phyloP scores from a whole-genome alignment of 225 moss, liverwort and hornwort genomes.

The Ulota crispa region DNA sequence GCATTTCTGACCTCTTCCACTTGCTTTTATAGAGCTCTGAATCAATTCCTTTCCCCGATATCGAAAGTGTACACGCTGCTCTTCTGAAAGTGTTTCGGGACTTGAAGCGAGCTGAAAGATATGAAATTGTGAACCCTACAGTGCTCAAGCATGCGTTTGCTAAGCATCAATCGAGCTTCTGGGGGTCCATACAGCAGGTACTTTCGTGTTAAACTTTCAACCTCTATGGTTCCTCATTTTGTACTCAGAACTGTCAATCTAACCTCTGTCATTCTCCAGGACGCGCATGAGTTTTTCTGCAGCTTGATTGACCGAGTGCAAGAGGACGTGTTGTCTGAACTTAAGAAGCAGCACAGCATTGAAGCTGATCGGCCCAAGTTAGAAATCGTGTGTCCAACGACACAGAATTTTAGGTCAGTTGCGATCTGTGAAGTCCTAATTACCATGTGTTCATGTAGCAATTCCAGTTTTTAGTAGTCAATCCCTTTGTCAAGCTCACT shows the following conservation, averaged over 20 bases:
- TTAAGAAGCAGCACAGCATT: slow-evolving; percentile 28
- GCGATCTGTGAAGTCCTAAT: not conserved
- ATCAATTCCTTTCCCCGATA: slow-evolving; percentile 4
- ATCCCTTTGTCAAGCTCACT: not conserved
- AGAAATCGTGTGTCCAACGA: slow-evolving; percentile 55
- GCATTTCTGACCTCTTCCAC: not conserved
- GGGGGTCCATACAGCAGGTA: slow-evolving; percentile 62
- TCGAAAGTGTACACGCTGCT: slow-evolving; percentile 36
- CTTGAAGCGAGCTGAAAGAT: slow-evolving; percentile 47
- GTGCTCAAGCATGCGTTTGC: slow-evolving; percentile 53
- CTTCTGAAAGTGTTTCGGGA: slow-evolving; percentile 51
- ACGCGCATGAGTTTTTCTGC: slow-evolving; percentile 63
- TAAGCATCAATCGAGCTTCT: slow-evolving; percentile 51
- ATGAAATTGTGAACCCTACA: slow-evolving; percentile 42
- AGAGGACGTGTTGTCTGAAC: slow-evolving; percentile 45
- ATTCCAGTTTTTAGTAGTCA: no score
- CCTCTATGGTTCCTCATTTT: not conserved
- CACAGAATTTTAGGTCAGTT: slow-evolving; percentile 50
- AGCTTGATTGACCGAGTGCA: slow-evolving; percentile 60
- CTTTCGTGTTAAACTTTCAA: not conserved
- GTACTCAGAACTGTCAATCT: not conserved
- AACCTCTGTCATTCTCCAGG: slow-evolving; percentile 23
- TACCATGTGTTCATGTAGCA: not conserved
- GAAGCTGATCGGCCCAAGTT: slow-evolving; percentile 45
- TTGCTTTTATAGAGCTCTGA: slow-evolving; percentile 28